Conservation (phyloP, 2,329 filamentous ascomycete species). For the Emergomyces pasteurianus region DNA sequence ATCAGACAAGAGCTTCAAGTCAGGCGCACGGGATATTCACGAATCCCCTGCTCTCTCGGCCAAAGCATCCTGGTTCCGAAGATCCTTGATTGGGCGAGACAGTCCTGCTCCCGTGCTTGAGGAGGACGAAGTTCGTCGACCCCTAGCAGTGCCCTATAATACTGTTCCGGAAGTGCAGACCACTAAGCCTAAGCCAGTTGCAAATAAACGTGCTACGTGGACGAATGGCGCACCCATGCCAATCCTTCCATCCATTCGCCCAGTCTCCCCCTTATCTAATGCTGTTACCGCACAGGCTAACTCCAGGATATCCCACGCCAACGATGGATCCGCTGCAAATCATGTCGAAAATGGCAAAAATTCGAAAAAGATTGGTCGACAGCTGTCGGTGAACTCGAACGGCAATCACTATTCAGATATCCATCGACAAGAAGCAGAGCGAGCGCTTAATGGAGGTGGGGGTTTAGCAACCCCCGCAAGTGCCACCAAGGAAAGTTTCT, state of each 20-base stretch:
- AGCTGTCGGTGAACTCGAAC: constrained; percentile 82
- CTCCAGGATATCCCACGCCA: constrained; percentile 46
- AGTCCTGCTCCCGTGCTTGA: constrained; percentile 49
- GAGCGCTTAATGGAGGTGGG: constrained; percentile 71
- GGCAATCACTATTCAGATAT: constrained; percentile 87
- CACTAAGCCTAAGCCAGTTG: constrained; percentile 37
- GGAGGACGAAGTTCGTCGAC: constrained; percentile 26
- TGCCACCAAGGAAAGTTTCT: constrained; percentile 78
- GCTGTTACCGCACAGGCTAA: constrained; percentile 81
- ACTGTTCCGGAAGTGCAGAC: constrained; percentile 28
- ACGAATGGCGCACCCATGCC: constrained; percentile 85
- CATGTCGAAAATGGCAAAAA: constrained; percentile 43
- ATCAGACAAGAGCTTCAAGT: constrained; percentile 62
- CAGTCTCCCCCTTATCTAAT: constrained; percentile 93
- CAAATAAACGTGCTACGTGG: constrained; percentile 84
- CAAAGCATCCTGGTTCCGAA: constrained; percentile 94
- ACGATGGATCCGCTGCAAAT: constrained; percentile 27
- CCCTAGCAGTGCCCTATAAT: constrained; percentile 30
- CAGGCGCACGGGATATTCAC: constrained; percentile 47
- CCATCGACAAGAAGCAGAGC: constrained; percentile 82
- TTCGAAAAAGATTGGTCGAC: constrained; percentile 84
- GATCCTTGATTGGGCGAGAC: constrained; percentile 77
- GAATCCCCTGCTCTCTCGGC: constrained; percentile 51
- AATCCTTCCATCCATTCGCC: constrained; percentile 85
- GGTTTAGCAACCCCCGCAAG: constrained; percentile 64